Conservation (phyloP, 2,329 filamentous ascomycete genomes). For the Colletotrichum orbiculare region DNA sequence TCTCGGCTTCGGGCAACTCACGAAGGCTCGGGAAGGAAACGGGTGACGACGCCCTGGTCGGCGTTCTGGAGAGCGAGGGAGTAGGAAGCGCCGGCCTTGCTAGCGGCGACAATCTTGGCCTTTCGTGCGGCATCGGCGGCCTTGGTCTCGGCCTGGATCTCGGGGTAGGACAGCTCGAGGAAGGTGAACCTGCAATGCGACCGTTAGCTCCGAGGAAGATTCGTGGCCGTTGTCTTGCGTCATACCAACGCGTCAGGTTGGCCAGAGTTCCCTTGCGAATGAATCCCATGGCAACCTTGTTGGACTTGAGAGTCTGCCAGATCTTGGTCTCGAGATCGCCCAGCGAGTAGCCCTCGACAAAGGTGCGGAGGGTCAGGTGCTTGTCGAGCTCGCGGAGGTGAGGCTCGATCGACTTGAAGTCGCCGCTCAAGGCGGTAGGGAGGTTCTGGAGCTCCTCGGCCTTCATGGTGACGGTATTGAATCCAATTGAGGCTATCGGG, state of each 20-base stretch:
- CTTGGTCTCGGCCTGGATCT: slow-evolving; percentile 78
- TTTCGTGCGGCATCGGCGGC: slow-evolving; percentile 74
- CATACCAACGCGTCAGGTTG: slow-evolving; percentile 81
- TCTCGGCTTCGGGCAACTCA: slow-evolving; percentile 45
- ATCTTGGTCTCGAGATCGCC: slow-evolving; percentile 82
- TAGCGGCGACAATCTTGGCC: slow-evolving; percentile 75
- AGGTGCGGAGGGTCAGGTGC: slow-evolving; percentile 87
- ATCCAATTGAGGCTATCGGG: slow-evolving; percentile 29
- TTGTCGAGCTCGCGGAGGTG: slow-evolving; percentile 83
- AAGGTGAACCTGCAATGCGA: slow-evolving; percentile 70
- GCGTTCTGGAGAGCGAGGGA: slow-evolving; percentile 88
- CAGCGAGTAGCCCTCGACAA: slow-evolving; percentile 83
- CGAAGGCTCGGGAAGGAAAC: slow-evolving; percentile 95
- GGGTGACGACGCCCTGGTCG: slow-evolving; percentile 88
- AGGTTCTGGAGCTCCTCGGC: slow-evolving; percentile 65
- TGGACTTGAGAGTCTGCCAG: slow-evolving; percentile 85
- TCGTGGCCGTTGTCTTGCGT: neutral
- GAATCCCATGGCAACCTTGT: slow-evolving; percentile 84
- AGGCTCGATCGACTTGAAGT: slow-evolving; percentile 86
- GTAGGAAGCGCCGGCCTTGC: slow-evolving; percentile 86
- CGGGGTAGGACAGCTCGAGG: slow-evolving; percentile 83
- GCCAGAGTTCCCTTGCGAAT: slow-evolving; percentile 81
- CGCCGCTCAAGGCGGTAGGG: slow-evolving; percentile 64
- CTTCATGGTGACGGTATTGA: slow-evolving; percentile 60
- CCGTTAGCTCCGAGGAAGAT: neutral